Evolutionary conservation across 169 alveolate species (phyloP).

Genomic region (Eimeria sp.): DNA sequence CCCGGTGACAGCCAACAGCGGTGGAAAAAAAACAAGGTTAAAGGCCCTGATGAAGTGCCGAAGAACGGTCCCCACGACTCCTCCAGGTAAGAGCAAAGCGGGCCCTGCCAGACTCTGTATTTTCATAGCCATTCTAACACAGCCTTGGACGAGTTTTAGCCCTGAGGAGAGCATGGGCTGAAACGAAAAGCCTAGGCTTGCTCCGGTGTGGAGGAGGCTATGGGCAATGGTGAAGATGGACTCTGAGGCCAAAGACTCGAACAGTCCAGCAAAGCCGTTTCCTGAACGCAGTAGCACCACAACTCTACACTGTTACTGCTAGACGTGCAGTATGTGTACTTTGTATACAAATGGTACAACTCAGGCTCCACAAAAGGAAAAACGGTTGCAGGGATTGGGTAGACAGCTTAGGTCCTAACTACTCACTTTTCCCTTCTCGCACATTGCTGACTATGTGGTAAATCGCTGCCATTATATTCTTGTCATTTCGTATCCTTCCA

Average conservation of each 20-base stretch:
- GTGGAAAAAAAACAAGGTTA: conserved; percentile 22
- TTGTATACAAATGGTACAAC: not conserved
- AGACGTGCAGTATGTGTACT: not conserved
- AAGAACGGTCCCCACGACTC: conserved; percentile 42
- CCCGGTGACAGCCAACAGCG: conserved; percentile 50
- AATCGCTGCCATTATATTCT: not conserved
- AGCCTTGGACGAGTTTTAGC: conserved; percentile 25
- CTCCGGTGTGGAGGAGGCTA: conserved; percentile 32
- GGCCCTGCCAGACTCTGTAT: conserved; percentile 35
- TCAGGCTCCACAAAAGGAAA: not conserved
- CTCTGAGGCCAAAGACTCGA: conserved; percentile 44
- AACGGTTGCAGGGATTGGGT: not conserved
- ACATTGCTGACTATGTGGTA: conserved; percentile 17
- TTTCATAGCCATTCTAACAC: conserved; percentile 24
- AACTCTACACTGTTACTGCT: not conserved
- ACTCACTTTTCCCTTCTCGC: conserved; percentile 59
- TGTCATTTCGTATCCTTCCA: conserved; percentile 1
- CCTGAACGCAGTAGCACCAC: conserved; percentile 44
- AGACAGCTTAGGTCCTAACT: not conserved
- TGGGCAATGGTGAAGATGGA: conserved; percentile 55
- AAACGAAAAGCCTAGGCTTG: conserved; percentile 24
- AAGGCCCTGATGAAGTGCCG: conserved; percentile 21
- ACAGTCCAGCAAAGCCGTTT: conserved; percentile 4
- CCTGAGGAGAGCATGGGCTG: conserved; percentile 7
- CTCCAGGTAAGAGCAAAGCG: conserved; percentile 34